Conservation (phyloP, 2,329 filamentous ascomycete genomes). For the Microsporum audouinii region DNA sequence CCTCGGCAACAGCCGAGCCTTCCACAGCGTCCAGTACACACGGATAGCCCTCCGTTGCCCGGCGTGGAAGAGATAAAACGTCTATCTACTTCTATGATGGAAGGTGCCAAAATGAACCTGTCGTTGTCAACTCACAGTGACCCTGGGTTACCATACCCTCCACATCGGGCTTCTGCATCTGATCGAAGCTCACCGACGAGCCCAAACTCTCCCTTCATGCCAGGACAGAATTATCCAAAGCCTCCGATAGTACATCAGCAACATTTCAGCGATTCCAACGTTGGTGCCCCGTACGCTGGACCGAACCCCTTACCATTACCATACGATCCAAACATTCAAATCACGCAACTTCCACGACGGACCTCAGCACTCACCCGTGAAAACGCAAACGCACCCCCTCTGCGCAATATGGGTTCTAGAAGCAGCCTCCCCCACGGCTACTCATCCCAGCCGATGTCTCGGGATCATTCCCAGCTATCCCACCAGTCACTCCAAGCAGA, state of each 20-base stretch:
- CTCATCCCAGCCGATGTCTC: conserved; percentile 22
- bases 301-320: conserved; percentile 19
- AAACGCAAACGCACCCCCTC: neutral
- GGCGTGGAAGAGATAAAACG: neutral
- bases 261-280: neutral
- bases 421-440: conserved; percentile 17
- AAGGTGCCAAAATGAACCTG: conserved; percentile 1
- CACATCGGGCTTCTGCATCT: neutral
- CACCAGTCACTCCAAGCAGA: conserved; percentile 18
- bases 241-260: neutral
- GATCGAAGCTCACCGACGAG: neutral
- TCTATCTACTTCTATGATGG: neutral
- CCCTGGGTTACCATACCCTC: conserved; percentile 6
- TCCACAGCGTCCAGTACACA: neutral
- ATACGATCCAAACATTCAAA: conserved; percentile 26
- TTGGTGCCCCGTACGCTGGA: neutral
- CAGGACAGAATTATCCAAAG: neutral
- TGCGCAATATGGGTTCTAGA: conserved; percentile 3
- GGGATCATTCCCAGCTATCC: conserved; percentile 20
- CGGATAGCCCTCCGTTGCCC: neutral
- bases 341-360: conserved; percentile 20
- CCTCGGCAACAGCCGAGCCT: neutral
- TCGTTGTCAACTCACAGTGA: conserved; percentile 11
- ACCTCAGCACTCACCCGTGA: conserved; percentile 7
- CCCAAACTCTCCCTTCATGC: neutral